phyloP scores from a whole-genome alignment of 2,329 filamentous ascomycete species.

The Neoarthrinium moseri region DNA sequence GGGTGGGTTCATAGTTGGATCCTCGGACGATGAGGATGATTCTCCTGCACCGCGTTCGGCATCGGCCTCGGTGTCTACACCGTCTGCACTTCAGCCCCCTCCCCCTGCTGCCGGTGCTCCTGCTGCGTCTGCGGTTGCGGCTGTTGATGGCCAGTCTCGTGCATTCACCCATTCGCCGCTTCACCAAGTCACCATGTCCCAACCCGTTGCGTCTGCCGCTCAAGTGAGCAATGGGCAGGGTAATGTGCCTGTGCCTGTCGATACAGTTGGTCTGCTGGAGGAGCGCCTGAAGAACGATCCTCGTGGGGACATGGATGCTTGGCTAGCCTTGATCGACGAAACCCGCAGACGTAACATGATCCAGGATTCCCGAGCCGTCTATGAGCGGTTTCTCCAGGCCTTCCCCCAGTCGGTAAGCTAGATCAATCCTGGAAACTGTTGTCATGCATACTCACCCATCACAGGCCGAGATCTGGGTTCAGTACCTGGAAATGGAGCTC shows the following conservation, averaged over 20 bases:
- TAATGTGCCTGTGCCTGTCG: conserved; percentile 48
- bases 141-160: conserved; percentile 19
- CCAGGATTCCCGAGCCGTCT: conserved; percentile 76
- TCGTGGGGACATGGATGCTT: conserved; percentile 87
- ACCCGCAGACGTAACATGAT: conserved; percentile 78
- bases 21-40: conserved; percentile 57
- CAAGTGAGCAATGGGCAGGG: conserved; percentile 14
- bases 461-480: conserved; percentile 88
- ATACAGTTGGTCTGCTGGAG: conserved; percentile 79
- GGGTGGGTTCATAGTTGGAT: conserved; percentile 59
- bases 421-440: neutral
- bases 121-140: conserved; percentile 5
- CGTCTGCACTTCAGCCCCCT: conserved; percentile 19
- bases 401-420: conserved; percentile 87
- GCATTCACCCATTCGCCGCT: conserved; percentile 21
- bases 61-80: no score
- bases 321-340: conserved; percentile 83
- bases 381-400: conserved; percentile 81
- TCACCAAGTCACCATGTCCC: conserved; percentile 19
- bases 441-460: conserved; percentile 20
- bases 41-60: conserved; percentile 19
- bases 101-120: neutral
- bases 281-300: conserved; percentile 90
- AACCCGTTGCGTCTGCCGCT: conserved; percentile 14
- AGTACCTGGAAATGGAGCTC: conserved; percentile 86